phyloP scores from a whole-genome alignment of 2,329 filamentous ascomycete genomes.

The Clonostachys byssicola region DNA sequence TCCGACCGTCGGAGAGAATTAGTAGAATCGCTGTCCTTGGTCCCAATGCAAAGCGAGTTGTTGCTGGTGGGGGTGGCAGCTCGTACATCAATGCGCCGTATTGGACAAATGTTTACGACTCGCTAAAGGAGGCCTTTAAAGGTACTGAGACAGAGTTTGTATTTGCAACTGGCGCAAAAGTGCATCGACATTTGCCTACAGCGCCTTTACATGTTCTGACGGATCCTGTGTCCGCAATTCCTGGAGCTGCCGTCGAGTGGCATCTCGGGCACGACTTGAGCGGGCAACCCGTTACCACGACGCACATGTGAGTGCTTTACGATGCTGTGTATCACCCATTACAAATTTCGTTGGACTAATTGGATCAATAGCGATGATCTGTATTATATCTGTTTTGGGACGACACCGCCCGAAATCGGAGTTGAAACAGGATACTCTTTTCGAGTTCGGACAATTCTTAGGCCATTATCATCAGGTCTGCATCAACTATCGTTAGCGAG shows the following conservation, averaged over 20 bases:
- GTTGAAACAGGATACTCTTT: neutral
- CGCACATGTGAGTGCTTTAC: neutral
- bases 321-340: neutral
- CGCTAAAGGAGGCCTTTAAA: neutral
- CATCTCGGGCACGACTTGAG: neutral
- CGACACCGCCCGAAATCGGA: neutral
- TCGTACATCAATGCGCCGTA: conserved; percentile 3
- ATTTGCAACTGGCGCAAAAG: neutral
- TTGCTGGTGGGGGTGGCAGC: neutral
- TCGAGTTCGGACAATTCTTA: neutral
- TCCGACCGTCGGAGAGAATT: conserved; percentile 10
- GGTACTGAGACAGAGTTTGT: neutral
- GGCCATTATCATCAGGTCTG: neutral
- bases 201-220: neutral
- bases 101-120: conserved; percentile 2
- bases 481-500: neutral
- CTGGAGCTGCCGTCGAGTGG: neutral
- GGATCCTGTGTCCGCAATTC: neutral
- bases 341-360: neutral
- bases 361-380: neutral
- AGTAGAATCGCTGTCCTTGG: neutral
- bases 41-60: neutral
- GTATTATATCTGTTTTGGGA: neutral
- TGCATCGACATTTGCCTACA: neutral
- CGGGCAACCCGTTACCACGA: neutral